Percentiles rank a stretch among this genome's conserved stretches.
These are phyloP conservation scores for Leccinum longicurvipes DNA, from an alignment of 768 basidiomycete genomes.

Conservation along the genomic window DNA sequence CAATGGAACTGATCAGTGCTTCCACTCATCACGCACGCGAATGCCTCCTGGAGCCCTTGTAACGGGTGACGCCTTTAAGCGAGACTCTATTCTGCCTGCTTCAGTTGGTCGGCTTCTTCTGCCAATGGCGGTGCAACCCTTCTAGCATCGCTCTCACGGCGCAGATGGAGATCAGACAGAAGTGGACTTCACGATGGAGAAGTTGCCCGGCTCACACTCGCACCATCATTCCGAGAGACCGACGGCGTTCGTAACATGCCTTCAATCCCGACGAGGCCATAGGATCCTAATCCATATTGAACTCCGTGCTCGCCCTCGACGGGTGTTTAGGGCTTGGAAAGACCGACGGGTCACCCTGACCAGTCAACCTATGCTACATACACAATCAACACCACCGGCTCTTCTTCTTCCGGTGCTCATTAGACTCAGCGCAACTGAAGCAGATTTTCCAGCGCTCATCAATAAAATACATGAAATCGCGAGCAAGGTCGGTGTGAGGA, in stretches of 20 bases:
- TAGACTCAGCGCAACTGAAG: constrained; percentile 32
- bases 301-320: constrained; percentile 21
- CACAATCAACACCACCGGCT: constrained; percentile 35
- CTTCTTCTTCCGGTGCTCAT: constrained; percentile 33
- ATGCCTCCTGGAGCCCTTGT: no score
- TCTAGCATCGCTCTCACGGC: no score
- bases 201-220: not conserved
- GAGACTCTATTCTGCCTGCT: no score
- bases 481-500: constrained; percentile 28
- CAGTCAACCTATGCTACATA: constrained; percentile 37
- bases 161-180: no score
- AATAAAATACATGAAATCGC: constrained; percentile 33
- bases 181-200: constrained; percentile 28
- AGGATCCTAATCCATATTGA: constrained; percentile 38
- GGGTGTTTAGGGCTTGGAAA: constrained; percentile 15
- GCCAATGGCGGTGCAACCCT: no score
- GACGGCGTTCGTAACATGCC: constrained; percentile 33
- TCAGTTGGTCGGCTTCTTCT: no score
- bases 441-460: constrained; percentile 34
- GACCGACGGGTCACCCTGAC: not conserved
- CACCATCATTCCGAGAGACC: constrained; percentile 6
- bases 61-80: no score
- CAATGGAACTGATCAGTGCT: no score
- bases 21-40: no score
- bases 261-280: constrained; percentile 46